phyloP scores from a whole-genome alignment of 495 filamentous ascomycete genomes.

The Thermochaetoides thermophila region DNA sequence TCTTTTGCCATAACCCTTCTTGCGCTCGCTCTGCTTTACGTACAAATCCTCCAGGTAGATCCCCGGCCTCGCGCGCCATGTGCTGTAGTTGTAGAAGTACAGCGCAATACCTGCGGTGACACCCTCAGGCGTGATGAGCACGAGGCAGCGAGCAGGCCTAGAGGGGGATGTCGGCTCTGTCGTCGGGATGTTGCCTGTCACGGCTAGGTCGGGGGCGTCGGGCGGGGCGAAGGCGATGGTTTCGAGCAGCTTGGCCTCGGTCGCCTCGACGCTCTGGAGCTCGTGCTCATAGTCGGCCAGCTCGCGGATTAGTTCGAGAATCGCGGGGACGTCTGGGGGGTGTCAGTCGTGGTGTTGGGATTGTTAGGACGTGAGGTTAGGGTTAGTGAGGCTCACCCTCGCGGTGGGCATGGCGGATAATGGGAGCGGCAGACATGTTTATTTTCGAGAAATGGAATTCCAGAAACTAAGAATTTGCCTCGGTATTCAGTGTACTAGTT shows the following conservation, averaged over 20 bases:
- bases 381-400: too few species aligned
- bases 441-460: too few species aligned
- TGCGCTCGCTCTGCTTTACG: slow-evolving; percentile 53
- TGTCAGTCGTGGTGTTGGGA: neutral
- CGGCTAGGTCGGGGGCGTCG: slow-evolving; percentile 20
- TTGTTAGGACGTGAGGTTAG: too few species aligned
- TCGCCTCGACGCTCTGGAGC: slow-evolving; percentile 63
- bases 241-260: slow-evolving; percentile 48
- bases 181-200: slow-evolving; percentile 16
- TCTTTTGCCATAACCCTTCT: slow-evolving; percentile 63
- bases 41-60: slow-evolving; percentile 94
- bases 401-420: slow-evolving; percentile 22
- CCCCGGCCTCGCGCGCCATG: slow-evolving; percentile 74
- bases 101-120: slow-evolving; percentile 40
- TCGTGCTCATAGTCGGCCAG: slow-evolving; percentile 77
- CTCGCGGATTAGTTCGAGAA: slow-evolving; percentile 73
- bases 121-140: slow-evolving; percentile 27
- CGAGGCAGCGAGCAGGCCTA: slow-evolving; percentile 31
- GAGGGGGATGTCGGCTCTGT: slow-evolving; percentile 27
- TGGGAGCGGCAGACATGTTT: too few species aligned
- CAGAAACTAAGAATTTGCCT: too few species aligned
- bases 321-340: slow-evolving; percentile 59
- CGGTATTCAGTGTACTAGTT: too few species aligned
- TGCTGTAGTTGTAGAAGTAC: slow-evolving; percentile 50
- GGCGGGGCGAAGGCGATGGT: slow-evolving; percentile 66